Conservation (phyloP, 208 protist species). For the Leishmania turanica region DNA sequence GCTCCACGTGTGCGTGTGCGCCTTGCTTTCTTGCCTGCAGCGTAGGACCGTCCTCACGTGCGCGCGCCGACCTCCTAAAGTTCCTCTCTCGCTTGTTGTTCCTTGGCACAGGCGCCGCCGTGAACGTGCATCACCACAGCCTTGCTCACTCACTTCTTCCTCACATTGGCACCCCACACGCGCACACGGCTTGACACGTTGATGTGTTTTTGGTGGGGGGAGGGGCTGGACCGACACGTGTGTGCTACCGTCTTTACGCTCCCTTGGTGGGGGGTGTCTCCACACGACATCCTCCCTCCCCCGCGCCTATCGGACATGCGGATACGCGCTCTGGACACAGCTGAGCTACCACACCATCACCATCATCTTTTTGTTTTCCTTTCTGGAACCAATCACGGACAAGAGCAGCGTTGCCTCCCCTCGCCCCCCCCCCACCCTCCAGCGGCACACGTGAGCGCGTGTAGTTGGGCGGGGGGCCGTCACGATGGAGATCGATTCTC, state of each 20-base stretch:
- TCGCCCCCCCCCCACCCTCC: neutral
- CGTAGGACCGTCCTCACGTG: neutral
- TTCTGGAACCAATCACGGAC: neutral
- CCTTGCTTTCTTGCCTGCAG: neutral
- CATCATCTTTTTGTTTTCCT: neutral
- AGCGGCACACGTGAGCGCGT: neutral
- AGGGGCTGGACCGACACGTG: no score
- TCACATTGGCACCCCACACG: neutral
- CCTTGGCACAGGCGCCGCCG: neutral
- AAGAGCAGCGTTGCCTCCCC: neutral
- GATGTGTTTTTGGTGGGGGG: neutral
- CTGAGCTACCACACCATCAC: neutral
- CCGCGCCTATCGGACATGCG: neutral
- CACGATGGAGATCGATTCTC: conserved; percentile 62
- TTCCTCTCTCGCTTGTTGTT: neutral
- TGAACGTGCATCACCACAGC: neutral
- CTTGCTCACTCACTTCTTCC: neutral
- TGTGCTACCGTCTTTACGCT: no score
- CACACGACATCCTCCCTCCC: neutral
- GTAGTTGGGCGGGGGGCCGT: neutral
- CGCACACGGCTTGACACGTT: neutral
- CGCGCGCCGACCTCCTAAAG: neutral
- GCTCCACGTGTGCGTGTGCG: neutral
- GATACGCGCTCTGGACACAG: neutral
- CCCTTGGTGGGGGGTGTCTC: no score